Evolutionary conservation across 1,284 basidiomycete genomes (phyloP).

Genomic region (Trametes versicolor): DNA sequence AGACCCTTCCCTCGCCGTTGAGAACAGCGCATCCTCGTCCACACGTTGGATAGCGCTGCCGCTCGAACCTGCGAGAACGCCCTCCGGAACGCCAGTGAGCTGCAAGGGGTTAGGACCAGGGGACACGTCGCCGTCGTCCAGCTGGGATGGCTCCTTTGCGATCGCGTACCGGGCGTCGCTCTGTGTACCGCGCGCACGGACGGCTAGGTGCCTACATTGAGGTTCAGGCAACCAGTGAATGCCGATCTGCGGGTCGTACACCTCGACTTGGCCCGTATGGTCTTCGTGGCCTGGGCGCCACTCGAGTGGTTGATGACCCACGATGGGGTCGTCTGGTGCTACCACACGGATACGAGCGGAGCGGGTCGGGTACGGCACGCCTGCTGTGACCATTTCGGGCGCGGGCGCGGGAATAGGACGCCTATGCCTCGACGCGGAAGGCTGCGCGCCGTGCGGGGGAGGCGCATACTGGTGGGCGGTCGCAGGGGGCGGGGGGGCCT

Average conservation of each 20-base stretch:
- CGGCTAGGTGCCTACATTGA: constrained; percentile 23
- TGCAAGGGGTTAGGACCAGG: constrained; percentile 27
- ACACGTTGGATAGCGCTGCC: constrained; percentile 8
- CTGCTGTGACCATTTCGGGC: constrained; percentile 2
- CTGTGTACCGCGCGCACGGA: constrained; percentile 22
- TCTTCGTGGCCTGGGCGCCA: constrained; percentile 24
- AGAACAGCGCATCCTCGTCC: constrained; percentile 17
- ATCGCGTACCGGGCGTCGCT: constrained; percentile 22
- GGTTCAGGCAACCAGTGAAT: constrained; percentile 21
- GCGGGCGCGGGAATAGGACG: background rate
- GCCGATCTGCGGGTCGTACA: constrained; percentile 13
- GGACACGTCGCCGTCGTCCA: constrained; percentile 22
- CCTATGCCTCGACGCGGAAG: too few species aligned
- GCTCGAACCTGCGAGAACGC: constrained; percentile 21
- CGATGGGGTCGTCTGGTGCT: constrained; percentile 3
- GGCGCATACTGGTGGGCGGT: background rate
- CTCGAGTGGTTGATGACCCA: constrained; percentile 3
- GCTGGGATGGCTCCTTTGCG: constrained; percentile 26
- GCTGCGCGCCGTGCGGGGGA: too few species aligned
- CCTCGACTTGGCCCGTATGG: constrained; percentile 20
- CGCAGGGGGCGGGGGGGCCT: background rate
- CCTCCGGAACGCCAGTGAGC: constrained; percentile 25
- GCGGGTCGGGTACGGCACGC: constrained; percentile 18
- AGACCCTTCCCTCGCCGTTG: constrained; percentile 16
- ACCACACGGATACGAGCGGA: constrained; percentile 17